Percentiles rank a stretch among this genome's conserved stretches.
These are phyloP conservation scores for Iberis pinnata DNA, from an alignment of 345 rosid genomes.

Conservation along the genomic window DNA sequence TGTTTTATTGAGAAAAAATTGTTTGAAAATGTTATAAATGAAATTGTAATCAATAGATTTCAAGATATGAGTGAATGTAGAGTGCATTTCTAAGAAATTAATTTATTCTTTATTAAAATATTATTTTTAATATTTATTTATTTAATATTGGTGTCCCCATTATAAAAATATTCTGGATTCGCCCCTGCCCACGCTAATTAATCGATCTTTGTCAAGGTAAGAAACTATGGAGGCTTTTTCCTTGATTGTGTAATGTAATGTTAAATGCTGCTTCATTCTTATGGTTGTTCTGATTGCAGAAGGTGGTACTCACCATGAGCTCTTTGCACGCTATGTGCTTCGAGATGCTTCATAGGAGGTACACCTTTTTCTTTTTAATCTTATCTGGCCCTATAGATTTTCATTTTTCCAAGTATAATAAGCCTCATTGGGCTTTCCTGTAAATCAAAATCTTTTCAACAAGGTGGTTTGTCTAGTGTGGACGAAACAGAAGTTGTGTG, in stretches of 20 bases:
- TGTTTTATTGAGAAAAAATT: no score
- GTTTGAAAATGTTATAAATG: no score
- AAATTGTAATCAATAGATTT: no score
- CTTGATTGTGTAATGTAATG: neutral
- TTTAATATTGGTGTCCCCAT: no score
- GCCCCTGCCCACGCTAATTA: no score
- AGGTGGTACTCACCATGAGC: conserved; percentile 85
- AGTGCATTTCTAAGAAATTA: no score
- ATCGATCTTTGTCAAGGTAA: conserved; percentile 96
- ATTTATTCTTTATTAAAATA: no score
- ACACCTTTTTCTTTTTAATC: conserved; percentile 9
- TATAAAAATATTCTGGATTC: no score
- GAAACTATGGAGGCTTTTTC: conserved; percentile 11
- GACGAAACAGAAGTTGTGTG: neutral
- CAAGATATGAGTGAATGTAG: no score
- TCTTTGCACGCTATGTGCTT: conserved; percentile 67
- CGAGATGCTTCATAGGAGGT: conserved; percentile 74
- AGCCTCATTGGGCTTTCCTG: neutral
- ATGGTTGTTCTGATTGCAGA: conserved; percentile 38
- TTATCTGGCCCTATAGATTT: neutral
- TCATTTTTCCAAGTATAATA: neutral
- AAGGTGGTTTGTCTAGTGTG: conserved; percentile 2
- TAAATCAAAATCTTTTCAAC: neutral
- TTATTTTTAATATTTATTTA: no score
- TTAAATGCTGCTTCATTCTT: neutral